Evolutionary conservation across 257 asterid genomes (phyloP).

Genomic region (Paulownia fortunei): DNA sequence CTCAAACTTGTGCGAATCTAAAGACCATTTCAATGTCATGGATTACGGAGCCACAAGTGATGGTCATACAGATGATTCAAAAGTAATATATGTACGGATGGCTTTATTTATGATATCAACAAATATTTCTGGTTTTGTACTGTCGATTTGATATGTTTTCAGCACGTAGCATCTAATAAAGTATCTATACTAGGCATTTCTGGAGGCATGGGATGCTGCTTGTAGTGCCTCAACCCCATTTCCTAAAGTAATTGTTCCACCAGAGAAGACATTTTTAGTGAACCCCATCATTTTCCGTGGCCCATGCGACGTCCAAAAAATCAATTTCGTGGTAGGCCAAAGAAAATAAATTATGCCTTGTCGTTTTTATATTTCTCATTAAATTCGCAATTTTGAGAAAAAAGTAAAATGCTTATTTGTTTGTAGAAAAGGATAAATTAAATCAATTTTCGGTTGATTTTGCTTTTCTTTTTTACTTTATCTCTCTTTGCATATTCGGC

Average conservation of each 20-base stretch:
- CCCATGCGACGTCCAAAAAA: constrained; percentile 51
- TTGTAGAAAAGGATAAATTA: neutral
- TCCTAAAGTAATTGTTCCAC: constrained; percentile 55
- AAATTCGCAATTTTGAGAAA: neutral
- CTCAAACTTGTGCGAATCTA: constrained; percentile 13
- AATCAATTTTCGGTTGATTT: neutral
- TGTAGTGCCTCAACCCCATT: constrained; percentile 42
- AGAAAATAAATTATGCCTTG: neutral
- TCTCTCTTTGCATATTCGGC: neutral
- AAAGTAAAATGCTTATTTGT: neutral
- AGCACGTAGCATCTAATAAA: neutral
- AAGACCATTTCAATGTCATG: constrained; percentile 47
- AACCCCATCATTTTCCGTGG: constrained; percentile 53
- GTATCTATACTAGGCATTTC: constrained; percentile 55
- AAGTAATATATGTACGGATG: constrained; percentile 36
- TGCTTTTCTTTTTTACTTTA: neutral
- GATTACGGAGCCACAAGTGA: constrained; percentile 61
- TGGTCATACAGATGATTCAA: constrained; percentile 54
- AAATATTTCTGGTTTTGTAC: neutral
- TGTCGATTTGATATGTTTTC: neutral
- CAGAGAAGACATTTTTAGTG: constrained; percentile 45
- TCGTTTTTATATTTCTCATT: neutral
- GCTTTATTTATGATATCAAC: too few species aligned
- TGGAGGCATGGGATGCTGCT: constrained; percentile 69
- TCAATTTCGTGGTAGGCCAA: constrained; percentile 47